A percentile compares a stretch with the other conserved stretches of the same genome.
These are phyloP conservation scores for Helichrysum umbraculigerum DNA, from an alignment of 129 eudicot species.

Conservation along the genomic window DNA sequence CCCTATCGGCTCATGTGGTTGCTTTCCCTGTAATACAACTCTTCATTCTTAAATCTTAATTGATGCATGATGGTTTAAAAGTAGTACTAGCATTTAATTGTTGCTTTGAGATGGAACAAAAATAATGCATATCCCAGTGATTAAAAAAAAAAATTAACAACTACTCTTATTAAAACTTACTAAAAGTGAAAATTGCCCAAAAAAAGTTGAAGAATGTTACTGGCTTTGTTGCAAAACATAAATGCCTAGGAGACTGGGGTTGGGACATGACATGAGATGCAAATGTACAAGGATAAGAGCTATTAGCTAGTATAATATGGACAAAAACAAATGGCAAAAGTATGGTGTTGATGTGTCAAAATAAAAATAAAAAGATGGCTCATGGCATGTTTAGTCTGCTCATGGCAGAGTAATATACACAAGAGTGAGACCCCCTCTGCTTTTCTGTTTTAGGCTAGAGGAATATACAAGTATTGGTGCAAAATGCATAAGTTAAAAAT, in stretches of 20 bases:
- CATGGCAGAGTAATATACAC: slow-evolving; percentile 21
- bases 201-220: slow-evolving; percentile 7
- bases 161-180: neutral
- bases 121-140: neutral
- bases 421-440: slow-evolving; percentile 6
- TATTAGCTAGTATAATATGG: neutral
- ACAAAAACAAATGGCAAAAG: slow-evolving; percentile 9
- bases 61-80: slow-evolving; percentile 1
- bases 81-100: neutral
- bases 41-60: slow-evolving; percentile 11
- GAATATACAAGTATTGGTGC: slow-evolving; percentile 14
- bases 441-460: slow-evolving; percentile 13
- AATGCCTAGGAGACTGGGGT: too few relatives aligned
- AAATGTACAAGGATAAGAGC: too few relatives aligned
- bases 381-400: slow-evolving; percentile 27
- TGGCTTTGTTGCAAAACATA: neutral
- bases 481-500: neutral
- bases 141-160: neutral
- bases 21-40: slow-evolving; percentile 55
- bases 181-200: neutral
- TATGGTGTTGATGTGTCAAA: slow-evolving; percentile 3
- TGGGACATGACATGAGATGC: too few relatives aligned
- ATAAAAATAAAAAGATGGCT: neutral
- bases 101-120: slow-evolving; percentile 2
- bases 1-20: slow-evolving; percentile 53